Base-by-base conservation (phyloP, 768 basidiomycete species). In the Butyriboletus loyo region DNA sequence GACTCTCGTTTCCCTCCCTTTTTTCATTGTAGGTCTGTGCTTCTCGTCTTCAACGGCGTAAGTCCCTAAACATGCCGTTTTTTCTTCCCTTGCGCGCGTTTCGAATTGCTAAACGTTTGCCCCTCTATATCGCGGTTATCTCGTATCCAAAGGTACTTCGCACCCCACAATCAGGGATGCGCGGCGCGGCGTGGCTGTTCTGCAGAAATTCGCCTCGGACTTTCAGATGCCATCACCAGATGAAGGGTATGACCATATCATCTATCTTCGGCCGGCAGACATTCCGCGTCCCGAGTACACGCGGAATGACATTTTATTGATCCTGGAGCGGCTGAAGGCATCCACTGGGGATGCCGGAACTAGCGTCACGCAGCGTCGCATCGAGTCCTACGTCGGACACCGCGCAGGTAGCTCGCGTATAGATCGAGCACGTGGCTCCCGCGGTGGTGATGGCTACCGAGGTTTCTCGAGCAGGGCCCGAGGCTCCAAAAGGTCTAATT, bases 101-200 rank as follows among this genome's bases (percentile, higher is more conserved):
- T 50, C 36, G 55, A 41, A 43, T 51, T 40, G 17, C 59, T 50
- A 49, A 60, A 41, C 36, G 30, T 30, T 22, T 14, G 9, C 45
- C 36, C 28, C 32, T 44, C 62, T 27, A 62, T 28, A 66, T 17
- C 39, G 49, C 31, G 50, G 49, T 40, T 47, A 41, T 58, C 50
- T 47, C 50, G 52, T 49, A 36, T 57, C 40, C 63, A 64, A 38
- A 91, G 89, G 89, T 60, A 77, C 76, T 32, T 75, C 71, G 44
- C 89, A 90, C 71, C 91, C 89, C 46, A 92, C 90, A 49, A 91
- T 92, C 68, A 82, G 73, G 56, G 75, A 68, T 57, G 74, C 78
- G 47, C 77, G 79, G 62, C 75, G 80, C 39, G 87, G 82, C 19
- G 61, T 85, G 60, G 69, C 73, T 32, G 72, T 90, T n/a, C 74